Conservation (phyloP, 331 rosid species). For the Acacia concinna region DNA sequence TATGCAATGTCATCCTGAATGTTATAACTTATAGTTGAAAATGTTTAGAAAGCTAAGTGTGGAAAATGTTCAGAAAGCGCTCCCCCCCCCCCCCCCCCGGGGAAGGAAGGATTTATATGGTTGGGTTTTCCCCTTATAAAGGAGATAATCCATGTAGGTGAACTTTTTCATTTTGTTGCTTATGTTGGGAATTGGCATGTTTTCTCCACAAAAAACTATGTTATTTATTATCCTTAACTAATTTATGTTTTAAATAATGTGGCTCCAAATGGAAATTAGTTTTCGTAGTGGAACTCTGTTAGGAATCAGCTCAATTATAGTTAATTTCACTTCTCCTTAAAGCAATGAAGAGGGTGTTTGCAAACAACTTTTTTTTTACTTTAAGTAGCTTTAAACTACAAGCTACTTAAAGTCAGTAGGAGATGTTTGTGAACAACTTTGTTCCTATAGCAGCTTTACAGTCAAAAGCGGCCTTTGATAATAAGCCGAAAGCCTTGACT, state of each 20-base stretch:
- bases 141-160: slow-evolving; percentile 32
- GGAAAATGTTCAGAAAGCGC: slow-evolving; percentile 36
- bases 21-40: background rate
- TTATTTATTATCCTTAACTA: background rate
- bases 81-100: background rate
- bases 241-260: background rate
- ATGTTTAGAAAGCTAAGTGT: slow-evolving; percentile 8
- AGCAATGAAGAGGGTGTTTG: background rate
- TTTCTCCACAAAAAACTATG: no score
- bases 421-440: no score
- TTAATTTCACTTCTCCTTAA: background rate
- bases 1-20: slow-evolving; percentile 63
- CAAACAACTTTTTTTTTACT: no score
- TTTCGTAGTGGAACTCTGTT: background rate
- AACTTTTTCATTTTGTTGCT: slow-evolving; percentile 21
- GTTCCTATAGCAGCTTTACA: no score
- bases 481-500: no score
- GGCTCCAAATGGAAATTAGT: background rate
- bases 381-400: no score
- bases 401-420: no score
- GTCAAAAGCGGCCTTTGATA: no score
- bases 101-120: slow-evolving; percentile 30
- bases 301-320: background rate
- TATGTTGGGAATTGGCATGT: slow-evolving; percentile 20
- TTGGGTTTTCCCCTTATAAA: slow-evolving; percentile 2